Base-by-base conservation (phyloP, 202 grass and related monocot genomes). In the Dendrocalamus latiflorus region DNA sequence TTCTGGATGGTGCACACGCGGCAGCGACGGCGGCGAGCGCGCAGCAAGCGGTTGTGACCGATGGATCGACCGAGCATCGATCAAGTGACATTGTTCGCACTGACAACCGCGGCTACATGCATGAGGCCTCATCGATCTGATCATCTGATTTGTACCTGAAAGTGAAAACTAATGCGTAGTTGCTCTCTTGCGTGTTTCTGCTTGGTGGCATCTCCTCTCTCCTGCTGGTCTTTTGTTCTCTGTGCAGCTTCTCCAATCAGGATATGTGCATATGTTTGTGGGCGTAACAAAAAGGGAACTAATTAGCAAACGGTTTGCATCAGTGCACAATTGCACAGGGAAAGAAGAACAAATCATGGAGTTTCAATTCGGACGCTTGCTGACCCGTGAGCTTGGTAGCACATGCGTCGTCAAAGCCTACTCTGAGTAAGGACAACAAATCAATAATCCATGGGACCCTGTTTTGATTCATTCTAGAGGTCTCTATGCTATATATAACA, bases 1-100 rank as follows among this genome's bases (percentile, higher is more conserved):
- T 89, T 93, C 84, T 95, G 96, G 96, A 90, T 95, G 81, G 62
- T 93, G 41, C 94, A 91, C 58, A 90, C 87, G 4, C 83, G 93
- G 59, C 93, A 95, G 61, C 82, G 80, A 0, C 86, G 86, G 48
- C 91, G 89, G 80, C 80, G 93, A 30, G 48, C 76, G 22, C 68
- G 72, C 68, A 64, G 58, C 83, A 91, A 90, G 85, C 54, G 67
- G 48, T 59, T 15, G 14, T 82, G 21, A 64, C 21, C 1, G 24
- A 33, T 16, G 51, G 51, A 2, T 54, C 20, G 51, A 54, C 68
- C 70, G 14, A 77, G 62, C 43, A 17, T 17, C 30, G 30, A 30
- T 30, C 4, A 33, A 10, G 8, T 6, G 65, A 43, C 70, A 36
- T 20, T 9, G 11, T 45, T 60, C 54, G 54, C n/a, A 5, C 54